Percentiles rank a stretch among this genome's conserved stretches.
phyloP scores from a whole-genome alignment of 208 protist species.

The Porcisia hertigi region DNA sequence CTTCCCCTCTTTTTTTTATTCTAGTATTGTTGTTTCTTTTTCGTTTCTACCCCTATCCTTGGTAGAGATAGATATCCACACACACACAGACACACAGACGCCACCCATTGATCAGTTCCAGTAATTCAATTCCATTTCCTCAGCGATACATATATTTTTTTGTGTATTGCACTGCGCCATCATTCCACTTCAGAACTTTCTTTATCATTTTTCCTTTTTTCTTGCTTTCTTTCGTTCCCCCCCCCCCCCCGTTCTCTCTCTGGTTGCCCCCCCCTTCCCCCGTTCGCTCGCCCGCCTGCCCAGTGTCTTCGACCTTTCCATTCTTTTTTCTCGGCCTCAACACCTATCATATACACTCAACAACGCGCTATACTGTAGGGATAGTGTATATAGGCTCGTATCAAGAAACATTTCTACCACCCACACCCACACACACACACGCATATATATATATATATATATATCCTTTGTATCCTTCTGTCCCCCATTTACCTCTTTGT shows the following conservation, averaged over 20 bases:
- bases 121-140: not conserved
- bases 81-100: not conserved
- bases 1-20: not conserved
- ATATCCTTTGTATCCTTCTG: not conserved
- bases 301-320: too few species aligned
- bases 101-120: not conserved
- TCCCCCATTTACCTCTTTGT: too few species aligned
- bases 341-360: too few species aligned
- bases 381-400: not conserved
- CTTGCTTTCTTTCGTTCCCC: not conserved
- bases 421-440: not conserved
- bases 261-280: too few species aligned
- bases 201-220: not conserved
- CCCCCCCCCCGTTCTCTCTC: too few species aligned
- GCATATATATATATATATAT: conserved; percentile 11
- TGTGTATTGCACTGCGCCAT: not conserved
- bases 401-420: conserved; percentile 14
- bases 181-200: not conserved
- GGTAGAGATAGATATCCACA: not conserved
- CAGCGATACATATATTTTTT: not conserved
- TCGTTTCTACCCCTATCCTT: not conserved
- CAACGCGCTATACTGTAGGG: too few species aligned
- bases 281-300: too few species aligned
- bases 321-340: too few species aligned
- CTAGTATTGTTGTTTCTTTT: not conserved